These are phyloP conservation scores for Thamnidium elegans DNA, from an alignment of 192 early-diverging fungal genomes.

Conservation along the genomic window DNA sequence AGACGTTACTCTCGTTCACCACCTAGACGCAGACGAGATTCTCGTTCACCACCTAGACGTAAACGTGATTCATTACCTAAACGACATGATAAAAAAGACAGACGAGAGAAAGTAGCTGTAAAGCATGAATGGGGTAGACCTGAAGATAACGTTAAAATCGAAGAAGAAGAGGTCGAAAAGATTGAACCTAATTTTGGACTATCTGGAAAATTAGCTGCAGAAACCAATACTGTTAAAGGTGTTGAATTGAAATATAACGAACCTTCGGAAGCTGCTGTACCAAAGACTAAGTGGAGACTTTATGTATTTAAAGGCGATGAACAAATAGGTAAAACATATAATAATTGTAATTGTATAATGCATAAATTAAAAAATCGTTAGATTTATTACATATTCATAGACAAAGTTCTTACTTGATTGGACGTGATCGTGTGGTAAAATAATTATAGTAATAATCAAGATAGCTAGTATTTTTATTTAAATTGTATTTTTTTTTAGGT, in stretches of 20 bases:
- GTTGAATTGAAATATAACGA: slow-evolving; percentile 90
- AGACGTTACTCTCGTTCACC: slow-evolving; percentile 18
- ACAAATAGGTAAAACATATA: slow-evolving; percentile 65
- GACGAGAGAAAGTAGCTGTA: slow-evolving; percentile 17
- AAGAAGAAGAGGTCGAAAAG: slow-evolving; percentile 46
- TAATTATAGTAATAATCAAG: too few species aligned
- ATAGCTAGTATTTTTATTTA: neutral
- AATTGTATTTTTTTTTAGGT: slow-evolving; percentile 39
- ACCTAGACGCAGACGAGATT: slow-evolving; percentile 11
- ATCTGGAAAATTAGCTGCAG: slow-evolving; percentile 85
- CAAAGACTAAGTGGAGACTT: slow-evolving; percentile 72
- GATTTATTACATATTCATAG: slow-evolving; percentile 85
- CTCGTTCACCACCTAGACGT: slow-evolving; percentile 25
- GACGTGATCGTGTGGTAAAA: slow-evolving; percentile 74
- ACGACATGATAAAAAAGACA: slow-evolving; percentile 8
- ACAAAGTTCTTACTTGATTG: slow-evolving; percentile 85
- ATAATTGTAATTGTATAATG: neutral
- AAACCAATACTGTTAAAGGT: slow-evolving; percentile 86
- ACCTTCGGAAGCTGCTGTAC: slow-evolving; percentile 84
- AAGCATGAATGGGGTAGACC: slow-evolving; percentile 40
- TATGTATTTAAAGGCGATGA: slow-evolving; percentile 94
- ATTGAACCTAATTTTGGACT: slow-evolving; percentile 80
- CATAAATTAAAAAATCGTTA: slow-evolving; percentile 22
- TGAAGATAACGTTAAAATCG: slow-evolving; percentile 32
- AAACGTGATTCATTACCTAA: neutral